Conservation (phyloP, 1,284 basidiomycete genomes). For the Apiotrichum veenhuisii region DNA sequence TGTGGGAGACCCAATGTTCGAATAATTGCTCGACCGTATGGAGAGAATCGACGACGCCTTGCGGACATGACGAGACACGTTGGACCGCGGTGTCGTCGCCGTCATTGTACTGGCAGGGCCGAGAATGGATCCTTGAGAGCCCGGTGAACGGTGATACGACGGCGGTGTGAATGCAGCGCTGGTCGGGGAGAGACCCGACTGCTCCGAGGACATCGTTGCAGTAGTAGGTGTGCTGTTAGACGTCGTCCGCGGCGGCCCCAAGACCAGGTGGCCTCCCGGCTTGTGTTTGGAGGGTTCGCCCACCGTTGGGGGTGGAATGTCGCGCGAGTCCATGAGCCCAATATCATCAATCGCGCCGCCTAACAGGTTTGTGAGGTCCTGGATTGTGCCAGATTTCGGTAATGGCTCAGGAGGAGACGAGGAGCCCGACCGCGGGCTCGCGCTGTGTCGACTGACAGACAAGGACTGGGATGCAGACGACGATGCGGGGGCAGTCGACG, state of each 20-base stretch:
- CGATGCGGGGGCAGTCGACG: neutral
- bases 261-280: neutral
- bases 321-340: slow-evolving; percentile 36
- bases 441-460: neutral
- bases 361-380: slow-evolving; percentile 45
- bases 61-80: slow-evolving; percentile 14
- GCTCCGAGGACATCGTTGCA: neutral
- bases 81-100: neutral
- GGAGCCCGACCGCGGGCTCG: neutral
- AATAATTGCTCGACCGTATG: slow-evolving; percentile 19
- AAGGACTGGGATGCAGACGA: too few relatives aligned
- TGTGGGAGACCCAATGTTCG: slow-evolving; percentile 26
- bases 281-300: slow-evolving; percentile 22
- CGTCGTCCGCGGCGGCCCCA: slow-evolving; percentile 4
- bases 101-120: neutral
- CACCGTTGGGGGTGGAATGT: slow-evolving; percentile 37
- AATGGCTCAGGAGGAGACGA: slow-evolving; percentile 3
- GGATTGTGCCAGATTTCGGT: slow-evolving; percentile 25
- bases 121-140: neutral
- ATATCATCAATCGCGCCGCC: slow-evolving; percentile 49
- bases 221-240: neutral
- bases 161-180: neutral
- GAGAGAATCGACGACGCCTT: slow-evolving; percentile 35
- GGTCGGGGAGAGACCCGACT: slow-evolving; percentile 8
- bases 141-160: neutral